Conservation (phyloP, 495 filamentous ascomycete genomes). For the Aspergillus bridgeri region DNA sequence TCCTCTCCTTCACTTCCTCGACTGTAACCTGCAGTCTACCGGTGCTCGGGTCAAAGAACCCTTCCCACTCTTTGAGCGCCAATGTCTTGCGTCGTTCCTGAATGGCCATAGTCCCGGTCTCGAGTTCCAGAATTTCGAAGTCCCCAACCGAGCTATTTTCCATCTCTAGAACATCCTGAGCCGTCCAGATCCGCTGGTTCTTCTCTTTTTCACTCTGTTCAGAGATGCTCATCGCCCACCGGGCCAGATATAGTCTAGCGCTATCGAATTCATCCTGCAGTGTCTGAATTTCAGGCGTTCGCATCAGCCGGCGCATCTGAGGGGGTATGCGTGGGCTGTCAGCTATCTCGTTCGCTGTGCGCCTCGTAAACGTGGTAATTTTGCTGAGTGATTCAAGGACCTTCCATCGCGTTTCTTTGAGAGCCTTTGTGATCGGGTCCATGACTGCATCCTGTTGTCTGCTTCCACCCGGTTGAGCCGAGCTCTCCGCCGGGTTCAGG, state of each 20-base stretch:
- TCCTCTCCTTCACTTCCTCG: slow-evolving; percentile 91
- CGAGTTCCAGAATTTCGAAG: slow-evolving; percentile 88
- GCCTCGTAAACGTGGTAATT: slow-evolving; percentile 89
- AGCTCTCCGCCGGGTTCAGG: slow-evolving; percentile 26
- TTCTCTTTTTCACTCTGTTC: slow-evolving; percentile 89
- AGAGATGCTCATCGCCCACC: slow-evolving; percentile 98
- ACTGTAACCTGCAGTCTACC: slow-evolving; percentile 73
- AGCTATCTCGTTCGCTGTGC: slow-evolving; percentile 85
- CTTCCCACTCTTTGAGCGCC: slow-evolving; percentile 80
- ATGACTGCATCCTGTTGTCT: slow-evolving; percentile 66
- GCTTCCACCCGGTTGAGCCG: slow-evolving; percentile 29
- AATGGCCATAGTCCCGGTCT: slow-evolving; percentile 65
- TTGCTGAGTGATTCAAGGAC: slow-evolving; percentile 92
- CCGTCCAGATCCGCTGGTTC: slow-evolving; percentile 86
- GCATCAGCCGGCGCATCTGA: slow-evolving; percentile 78
- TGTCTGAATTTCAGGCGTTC: slow-evolving; percentile 92
- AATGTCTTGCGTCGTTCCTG: slow-evolving; percentile 72
- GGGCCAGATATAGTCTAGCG: slow-evolving; percentile 85
- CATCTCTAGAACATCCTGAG: slow-evolving; percentile 85
- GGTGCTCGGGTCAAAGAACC: slow-evolving; percentile 70
- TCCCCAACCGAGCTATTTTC: slow-evolving; percentile 92
- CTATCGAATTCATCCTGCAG: slow-evolving; percentile 96
- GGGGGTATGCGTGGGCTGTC: slow-evolving; percentile 86
- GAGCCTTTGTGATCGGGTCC: slow-evolving; percentile 90
- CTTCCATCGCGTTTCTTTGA: slow-evolving; percentile 96